Evolutionary conservation across 2,329 filamentous ascomycete genomes (phyloP).

Genomic region (Alternaria novae-zelandiae): DNA sequence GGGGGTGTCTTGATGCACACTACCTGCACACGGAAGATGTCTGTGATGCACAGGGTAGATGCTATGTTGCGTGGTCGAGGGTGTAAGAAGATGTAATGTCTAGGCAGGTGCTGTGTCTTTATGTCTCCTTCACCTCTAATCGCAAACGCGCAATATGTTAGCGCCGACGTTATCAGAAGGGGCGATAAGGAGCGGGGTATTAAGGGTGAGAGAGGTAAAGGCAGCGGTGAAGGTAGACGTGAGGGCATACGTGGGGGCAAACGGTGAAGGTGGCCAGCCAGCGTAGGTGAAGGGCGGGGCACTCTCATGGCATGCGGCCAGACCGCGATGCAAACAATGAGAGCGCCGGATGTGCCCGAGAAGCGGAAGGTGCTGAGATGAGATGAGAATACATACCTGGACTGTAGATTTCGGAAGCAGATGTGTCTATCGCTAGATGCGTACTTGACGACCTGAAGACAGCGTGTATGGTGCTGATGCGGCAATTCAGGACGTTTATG

Average conservation of each 20-base stretch:
- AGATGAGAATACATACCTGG: slow-evolving; percentile 6
- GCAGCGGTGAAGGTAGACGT: not conserved
- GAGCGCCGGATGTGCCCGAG: not conserved
- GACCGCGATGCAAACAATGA: not conserved
- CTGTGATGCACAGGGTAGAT: slow-evolving; percentile 12
- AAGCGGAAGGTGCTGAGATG: not conserved
- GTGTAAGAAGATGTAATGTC: slow-evolving; percentile 12
- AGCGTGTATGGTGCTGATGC: not conserved
- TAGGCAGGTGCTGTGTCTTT: slow-evolving; percentile 14
- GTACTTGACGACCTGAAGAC: not conserved
- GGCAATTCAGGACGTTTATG: not conserved
- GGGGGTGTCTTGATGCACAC: slow-evolving; percentile 2
- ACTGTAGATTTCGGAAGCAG: not conserved
- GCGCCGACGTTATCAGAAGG: slow-evolving; percentile 3
- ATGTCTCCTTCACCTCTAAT: slow-evolving; percentile 17
- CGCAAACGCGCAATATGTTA: slow-evolving; percentile 17
- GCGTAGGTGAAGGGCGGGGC: not conserved
- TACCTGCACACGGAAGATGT: slow-evolving; percentile 17
- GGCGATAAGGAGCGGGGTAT: slow-evolving; percentile 1
- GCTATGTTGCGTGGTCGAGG: slow-evolving; percentile 10
- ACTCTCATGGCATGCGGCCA: not conserved
- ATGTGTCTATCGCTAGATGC: not conserved
- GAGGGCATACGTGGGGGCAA: not conserved
- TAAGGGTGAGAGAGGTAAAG: slow-evolving; percentile 10
- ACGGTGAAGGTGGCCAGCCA: not conserved